Conservation (phyloP, 1,284 basidiomycete species). For the Hortiboletus rubellus region DNA sequence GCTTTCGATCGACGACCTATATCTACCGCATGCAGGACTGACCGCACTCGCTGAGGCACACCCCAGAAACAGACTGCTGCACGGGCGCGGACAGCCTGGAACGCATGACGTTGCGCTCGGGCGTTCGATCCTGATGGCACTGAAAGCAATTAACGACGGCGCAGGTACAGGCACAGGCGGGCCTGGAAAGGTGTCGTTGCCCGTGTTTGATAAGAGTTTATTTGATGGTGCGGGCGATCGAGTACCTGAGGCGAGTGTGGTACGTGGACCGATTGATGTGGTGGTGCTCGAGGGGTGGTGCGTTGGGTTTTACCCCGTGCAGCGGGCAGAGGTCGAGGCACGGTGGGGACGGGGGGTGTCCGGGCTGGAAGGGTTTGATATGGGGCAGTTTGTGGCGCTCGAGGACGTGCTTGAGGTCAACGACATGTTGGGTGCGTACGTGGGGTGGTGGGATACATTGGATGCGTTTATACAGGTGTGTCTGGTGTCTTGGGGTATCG, state of each 20-base stretch:
- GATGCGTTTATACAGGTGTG: slow-evolving; percentile 70
- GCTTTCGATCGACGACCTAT: slow-evolving; percentile 86
- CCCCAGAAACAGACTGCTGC: slow-evolving; percentile 63
- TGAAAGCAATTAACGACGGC: slow-evolving; percentile 50
- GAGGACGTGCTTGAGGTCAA: slow-evolving; percentile 66
- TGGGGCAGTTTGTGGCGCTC: slow-evolving; percentile 35
- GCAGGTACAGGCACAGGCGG: neutral
- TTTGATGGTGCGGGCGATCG: slow-evolving; percentile 84
- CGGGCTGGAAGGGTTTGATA: slow-evolving; percentile 42
- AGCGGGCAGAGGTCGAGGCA: slow-evolving; percentile 37
- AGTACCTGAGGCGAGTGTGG: slow-evolving; percentile 38
- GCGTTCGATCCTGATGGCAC: slow-evolving; percentile 45
- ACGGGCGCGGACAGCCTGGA: slow-evolving; percentile 83
- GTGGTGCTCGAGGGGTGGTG: slow-evolving; percentile 89
- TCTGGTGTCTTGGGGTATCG: neutral
- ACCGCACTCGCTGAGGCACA: slow-evolving; percentile 52
- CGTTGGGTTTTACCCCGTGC: slow-evolving; percentile 65
- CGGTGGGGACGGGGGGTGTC: slow-evolving; percentile 33
- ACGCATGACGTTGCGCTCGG: slow-evolving; percentile 82
- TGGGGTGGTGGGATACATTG: slow-evolving; percentile 65
- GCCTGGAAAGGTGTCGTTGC: slow-evolving; percentile 52
- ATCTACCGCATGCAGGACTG: slow-evolving; percentile 68
- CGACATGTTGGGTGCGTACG: slow-evolving; percentile 55
- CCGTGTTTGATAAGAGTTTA: slow-evolving; percentile 86
- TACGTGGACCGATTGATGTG: slow-evolving; percentile 68